Percentiles rank a stretch among this genome's conserved stretches.
phyloP scores from a whole-genome alignment of 495 filamentous ascomycete species.

The Xylaria intraflava region DNA sequence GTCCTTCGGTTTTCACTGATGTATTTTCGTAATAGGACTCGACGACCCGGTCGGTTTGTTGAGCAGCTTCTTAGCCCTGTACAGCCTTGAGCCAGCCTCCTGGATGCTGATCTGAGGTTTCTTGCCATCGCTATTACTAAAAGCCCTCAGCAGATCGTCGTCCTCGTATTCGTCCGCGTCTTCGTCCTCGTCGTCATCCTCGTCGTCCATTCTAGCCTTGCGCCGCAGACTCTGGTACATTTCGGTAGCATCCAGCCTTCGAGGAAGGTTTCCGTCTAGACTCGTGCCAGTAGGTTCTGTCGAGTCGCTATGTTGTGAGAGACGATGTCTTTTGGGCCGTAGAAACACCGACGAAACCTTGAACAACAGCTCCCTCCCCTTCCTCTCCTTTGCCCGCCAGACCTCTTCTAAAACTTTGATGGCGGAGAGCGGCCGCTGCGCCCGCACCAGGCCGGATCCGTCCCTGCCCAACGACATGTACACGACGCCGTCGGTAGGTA shows the following conservation, averaged over 20 bases:
- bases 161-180: background rate
- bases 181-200: background rate
- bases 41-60: background rate
- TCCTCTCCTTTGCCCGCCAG: background rate
- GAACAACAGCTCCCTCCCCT: background rate
- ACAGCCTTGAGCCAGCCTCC: conserved; percentile 16
- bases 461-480: background rate
- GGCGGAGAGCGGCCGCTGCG: background rate
- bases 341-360: background rate
- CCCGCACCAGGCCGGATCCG: conserved; percentile 1
- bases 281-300: background rate
- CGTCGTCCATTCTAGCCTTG: background rate
- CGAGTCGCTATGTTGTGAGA: background rate
- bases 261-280: background rate
- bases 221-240: conserved; percentile 1
- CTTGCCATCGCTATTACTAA: conserved; percentile 13
- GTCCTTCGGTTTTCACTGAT: background rate
- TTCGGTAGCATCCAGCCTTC: background rate
- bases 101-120: conserved; percentile 16
- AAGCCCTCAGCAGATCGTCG: background rate
- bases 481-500: conserved; percentile 6
- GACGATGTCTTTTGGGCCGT: background rate
- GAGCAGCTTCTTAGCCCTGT: conserved; percentile 18
- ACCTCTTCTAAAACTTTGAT: background rate
- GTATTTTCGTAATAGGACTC: background rate